Conservation (phyloP, 768 basidiomycete genomes). For the Leccinum boreale region DNA sequence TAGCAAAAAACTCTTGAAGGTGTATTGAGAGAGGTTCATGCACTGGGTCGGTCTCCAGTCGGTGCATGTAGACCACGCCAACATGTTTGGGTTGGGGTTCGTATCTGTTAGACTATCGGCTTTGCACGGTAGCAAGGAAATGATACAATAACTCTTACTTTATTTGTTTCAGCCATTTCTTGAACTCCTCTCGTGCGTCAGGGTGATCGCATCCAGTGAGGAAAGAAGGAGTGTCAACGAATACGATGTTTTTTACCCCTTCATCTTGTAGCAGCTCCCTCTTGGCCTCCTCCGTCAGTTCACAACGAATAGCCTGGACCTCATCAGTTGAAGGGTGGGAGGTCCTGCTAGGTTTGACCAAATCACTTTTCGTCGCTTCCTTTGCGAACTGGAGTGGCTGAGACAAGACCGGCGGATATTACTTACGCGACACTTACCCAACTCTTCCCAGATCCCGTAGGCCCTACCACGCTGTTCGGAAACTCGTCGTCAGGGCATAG, state of each 20-base stretch:
- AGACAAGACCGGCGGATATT: background rate
- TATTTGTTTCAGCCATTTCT: background rate
- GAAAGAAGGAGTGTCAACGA: constrained; percentile 24
- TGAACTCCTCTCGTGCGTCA: constrained; percentile 6
- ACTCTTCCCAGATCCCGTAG: constrained; percentile 20
- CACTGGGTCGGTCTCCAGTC: constrained; percentile 14
- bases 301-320: constrained; percentile 14
- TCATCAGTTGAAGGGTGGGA: constrained; percentile 5
- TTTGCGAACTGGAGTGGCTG: constrained; percentile 10
- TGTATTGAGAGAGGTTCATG: constrained; percentile 2
- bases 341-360: background rate
- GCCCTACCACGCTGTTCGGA: constrained; percentile 13
- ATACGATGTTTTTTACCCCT: constrained; percentile 11
- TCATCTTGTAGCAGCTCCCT: background rate
- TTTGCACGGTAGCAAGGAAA: background rate
- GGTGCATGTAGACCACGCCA: constrained; percentile 21
- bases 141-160: background rate
- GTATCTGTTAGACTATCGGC: background rate
- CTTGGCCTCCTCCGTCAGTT: constrained; percentile 10
- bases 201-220: constrained; percentile 5
- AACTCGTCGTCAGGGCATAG: background rate
- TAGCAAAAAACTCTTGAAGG: constrained; percentile 1
- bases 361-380: constrained; percentile 3
- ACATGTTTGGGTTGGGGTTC: background rate
- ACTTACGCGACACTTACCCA: constrained; percentile 10